phyloP scores from a whole-genome alignment of 257 asterid genomes.

The Gardenia jasminoides region DNA sequence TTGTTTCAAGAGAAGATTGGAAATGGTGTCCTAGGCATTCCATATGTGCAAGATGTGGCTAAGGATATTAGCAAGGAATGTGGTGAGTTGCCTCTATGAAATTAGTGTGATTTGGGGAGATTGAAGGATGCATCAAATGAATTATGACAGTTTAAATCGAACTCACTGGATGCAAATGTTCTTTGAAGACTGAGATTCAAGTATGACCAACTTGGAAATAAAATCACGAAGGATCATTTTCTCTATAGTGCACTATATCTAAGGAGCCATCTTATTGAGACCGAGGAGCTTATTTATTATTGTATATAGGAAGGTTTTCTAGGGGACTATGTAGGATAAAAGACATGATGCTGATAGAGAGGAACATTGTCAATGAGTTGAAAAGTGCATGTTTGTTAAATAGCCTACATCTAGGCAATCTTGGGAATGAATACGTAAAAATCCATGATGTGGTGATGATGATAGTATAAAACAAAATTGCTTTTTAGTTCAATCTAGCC shows the following conservation, averaged over 20 bases:
- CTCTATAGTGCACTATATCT: conserved; percentile 32
- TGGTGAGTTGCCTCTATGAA: conserved; percentile 35
- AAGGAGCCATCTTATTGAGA: conserved; percentile 29
- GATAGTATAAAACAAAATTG: conserved; percentile 31
- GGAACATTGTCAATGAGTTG: conserved; percentile 22
- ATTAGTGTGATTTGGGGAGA: conserved; percentile 9
- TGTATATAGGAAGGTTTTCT: conserved; percentile 31
- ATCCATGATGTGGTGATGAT: conserved; percentile 29
- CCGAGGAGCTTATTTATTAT: conserved; percentile 26
- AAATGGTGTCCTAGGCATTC: conserved; percentile 17
- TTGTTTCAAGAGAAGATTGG: too few species aligned
- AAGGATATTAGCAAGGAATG: conserved; percentile 26
- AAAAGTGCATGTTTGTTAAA: conserved; percentile 23
- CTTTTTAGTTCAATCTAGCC: conserved; percentile 31
- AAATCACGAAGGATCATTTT: conserved; percentile 22
- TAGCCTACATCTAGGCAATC: conserved; percentile 12
- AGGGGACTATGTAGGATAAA: conserved; percentile 4
- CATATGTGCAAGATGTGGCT: conserved; percentile 22
- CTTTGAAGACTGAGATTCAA: conserved; percentile 30
- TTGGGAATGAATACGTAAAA: conserved; percentile 11
- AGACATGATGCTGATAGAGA: conserved; percentile 22
- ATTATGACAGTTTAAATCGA: conserved; percentile 18
- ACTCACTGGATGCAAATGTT: conserved; percentile 21
- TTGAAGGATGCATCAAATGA: conserved; percentile 29
- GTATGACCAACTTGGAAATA: conserved; percentile 27